Evolutionary conservation across 495 filamentous ascomycete genomes (phyloP).

Genomic region (Terfezia claveryi): DNA sequence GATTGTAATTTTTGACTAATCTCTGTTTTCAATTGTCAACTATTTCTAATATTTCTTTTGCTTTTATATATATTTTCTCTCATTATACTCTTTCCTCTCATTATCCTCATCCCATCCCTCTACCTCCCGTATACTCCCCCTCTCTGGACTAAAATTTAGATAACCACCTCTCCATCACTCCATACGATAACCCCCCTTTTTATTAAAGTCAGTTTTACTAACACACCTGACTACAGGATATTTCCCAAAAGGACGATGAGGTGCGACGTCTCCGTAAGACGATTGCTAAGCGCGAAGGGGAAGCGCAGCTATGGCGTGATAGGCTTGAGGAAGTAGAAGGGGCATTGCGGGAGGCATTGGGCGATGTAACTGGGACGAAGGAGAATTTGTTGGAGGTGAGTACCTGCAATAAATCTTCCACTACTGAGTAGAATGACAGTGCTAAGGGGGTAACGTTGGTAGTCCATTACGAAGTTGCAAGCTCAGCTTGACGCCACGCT

Average conservation of each 20-base stretch:
- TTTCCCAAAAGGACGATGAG: slow-evolving; percentile 50
- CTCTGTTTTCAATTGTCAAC: background rate
- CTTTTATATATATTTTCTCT: background rate
- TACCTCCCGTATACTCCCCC: background rate
- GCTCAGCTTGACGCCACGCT: slow-evolving; percentile 64
- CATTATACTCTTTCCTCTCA: background rate
- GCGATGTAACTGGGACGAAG: slow-evolving; percentile 66
- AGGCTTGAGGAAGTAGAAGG: slow-evolving; percentile 72
- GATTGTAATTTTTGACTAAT: background rate
- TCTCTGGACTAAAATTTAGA: too few species aligned
- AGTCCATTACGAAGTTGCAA: slow-evolving; percentile 72
- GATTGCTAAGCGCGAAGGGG: slow-evolving; percentile 63
- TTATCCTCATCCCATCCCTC: background rate
- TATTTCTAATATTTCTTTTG: background rate
- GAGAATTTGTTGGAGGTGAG: slow-evolving; percentile 47
- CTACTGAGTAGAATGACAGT: slow-evolving; percentile 9
- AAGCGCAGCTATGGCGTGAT: slow-evolving; percentile 74
- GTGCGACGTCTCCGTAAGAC: slow-evolving; percentile 55
- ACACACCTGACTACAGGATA: too few species aligned
- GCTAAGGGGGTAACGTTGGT: background rate
- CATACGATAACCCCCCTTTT: too few species aligned
- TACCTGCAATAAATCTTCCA: slow-evolving; percentile 23
- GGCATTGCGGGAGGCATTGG: slow-evolving; percentile 60
- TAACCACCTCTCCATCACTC: too few species aligned
- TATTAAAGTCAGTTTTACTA: too few species aligned